A percentile compares a stretch with the other conserved stretches of the same genome.
Evolutionary conservation across 768 basidiomycete genomes (phyloP).

Genomic region (Lentinula guzmanii): DNA sequence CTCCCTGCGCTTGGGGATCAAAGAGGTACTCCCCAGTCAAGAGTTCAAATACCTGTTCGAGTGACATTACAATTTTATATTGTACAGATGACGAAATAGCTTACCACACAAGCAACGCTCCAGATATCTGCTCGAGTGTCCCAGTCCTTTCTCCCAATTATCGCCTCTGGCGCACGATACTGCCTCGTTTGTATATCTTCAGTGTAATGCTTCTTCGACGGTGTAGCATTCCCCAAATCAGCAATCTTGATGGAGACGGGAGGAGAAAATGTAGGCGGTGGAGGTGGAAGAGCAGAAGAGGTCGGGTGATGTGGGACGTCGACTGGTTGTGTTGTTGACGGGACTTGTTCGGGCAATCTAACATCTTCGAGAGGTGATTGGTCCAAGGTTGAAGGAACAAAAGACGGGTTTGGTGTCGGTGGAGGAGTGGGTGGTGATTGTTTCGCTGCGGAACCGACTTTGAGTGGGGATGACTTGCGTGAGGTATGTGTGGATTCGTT

Average conservation of each 20-base stretch:
- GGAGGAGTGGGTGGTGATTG: slow-evolving; percentile 9
- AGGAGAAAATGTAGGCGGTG: slow-evolving; percentile 14
- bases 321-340: not conserved
- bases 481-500: not conserved
- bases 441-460: not conserved
- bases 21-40: slow-evolving; percentile 90
- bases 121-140: slow-evolving; percentile 82
- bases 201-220: slow-evolving; percentile 84
- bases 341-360: too few species aligned
- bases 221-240: slow-evolving; percentile 91
- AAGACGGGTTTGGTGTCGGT: slow-evolving; percentile 3
- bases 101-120: slow-evolving; percentile 83
- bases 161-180: slow-evolving; percentile 92
- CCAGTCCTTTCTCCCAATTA: slow-evolving; percentile 84
- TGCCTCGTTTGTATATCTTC: slow-evolving; percentile 97
- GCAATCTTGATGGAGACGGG: slow-evolving; percentile 88
- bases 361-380: not conserved
- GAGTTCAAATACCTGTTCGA: slow-evolving; percentile 70
- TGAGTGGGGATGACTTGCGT: not conserved
- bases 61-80: not conserved
- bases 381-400: not conserved
- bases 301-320: not conserved
- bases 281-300: not conserved
- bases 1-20: slow-evolving; percentile 79
- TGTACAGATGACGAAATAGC: slow-evolving; percentile 16